Conservation (phyloP, 139 green algal genomes). For the Picocystis salinarum region DNA sequence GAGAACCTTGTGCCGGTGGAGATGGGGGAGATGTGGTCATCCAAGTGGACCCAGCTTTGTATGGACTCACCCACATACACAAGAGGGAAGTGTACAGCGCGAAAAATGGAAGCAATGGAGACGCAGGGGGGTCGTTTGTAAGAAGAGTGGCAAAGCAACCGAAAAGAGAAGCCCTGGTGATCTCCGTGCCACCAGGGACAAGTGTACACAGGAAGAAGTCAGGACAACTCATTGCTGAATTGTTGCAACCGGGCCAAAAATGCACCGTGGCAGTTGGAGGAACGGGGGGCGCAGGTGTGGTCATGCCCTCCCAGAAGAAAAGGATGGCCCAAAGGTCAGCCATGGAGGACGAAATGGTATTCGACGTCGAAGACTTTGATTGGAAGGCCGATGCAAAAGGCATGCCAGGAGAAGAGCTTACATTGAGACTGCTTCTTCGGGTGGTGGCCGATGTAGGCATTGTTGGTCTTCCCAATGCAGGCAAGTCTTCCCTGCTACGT, state of each 20-base stretch:
- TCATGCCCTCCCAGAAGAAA: conserved; percentile 15
- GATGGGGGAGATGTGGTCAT: conserved; percentile 2
- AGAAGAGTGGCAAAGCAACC: background rate
- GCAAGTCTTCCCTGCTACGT: conserved; percentile 37
- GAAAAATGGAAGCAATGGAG: conserved; percentile 2
- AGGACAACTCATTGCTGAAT: background rate
- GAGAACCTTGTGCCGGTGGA: conserved; percentile 9
- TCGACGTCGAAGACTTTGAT: conserved; percentile 38
- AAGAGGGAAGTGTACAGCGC: background rate
- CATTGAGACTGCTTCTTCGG: conserved; percentile 52
- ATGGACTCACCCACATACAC: too few relatives aligned
- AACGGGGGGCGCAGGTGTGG: conserved; percentile 30
- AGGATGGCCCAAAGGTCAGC: background rate
- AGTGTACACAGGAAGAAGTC: conserved; percentile 1
- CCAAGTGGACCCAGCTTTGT: background rate
- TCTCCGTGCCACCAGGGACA: conserved; percentile 3
- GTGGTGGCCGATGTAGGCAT: conserved; percentile 82
- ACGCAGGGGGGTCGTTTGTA: background rate
- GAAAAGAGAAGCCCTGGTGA: conserved; percentile 1
- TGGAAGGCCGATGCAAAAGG: conserved; percentile 36
- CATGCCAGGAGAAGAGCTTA: conserved; percentile 39
- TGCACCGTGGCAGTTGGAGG: conserved; percentile 19
- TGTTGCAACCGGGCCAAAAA: conserved; percentile 3
- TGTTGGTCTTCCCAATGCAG: conserved; percentile 84
- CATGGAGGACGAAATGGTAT: conserved; percentile 17